phyloP scores from a whole-genome alignment of 2,329 filamentous ascomycete genomes.

The Fusarium solani-melongenae region DNA sequence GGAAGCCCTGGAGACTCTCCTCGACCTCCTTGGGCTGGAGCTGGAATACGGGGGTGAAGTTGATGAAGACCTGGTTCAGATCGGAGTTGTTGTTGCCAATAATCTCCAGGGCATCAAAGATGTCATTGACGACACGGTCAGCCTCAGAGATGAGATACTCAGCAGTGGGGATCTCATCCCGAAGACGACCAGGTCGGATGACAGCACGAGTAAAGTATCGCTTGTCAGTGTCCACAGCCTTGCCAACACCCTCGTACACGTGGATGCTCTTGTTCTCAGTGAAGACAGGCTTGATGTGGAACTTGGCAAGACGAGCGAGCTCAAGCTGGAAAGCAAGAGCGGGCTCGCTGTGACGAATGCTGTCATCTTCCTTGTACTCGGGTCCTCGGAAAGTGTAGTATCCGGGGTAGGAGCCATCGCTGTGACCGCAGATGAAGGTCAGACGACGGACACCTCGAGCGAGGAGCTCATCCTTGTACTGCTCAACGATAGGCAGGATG shows the following conservation, averaged over 20 bases:
- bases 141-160: constrained; percentile 99
- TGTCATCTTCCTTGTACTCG: constrained; percentile 87
- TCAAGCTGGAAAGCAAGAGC: constrained; percentile 99
- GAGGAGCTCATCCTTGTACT: constrained; percentile 86
- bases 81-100: constrained; percentile 99
- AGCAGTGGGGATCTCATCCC: constrained; percentile 97
- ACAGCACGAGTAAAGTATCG: constrained; percentile 98
- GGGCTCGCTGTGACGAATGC: constrained; percentile 96
- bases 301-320: constrained; percentile 91
- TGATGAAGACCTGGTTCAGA: constrained; percentile 99
- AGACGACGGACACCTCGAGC: constrained; percentile 86
- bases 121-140: constrained; percentile 96
- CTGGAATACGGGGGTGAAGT: constrained; percentile 97
- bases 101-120: constrained; percentile 96
- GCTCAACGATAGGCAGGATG: constrained; percentile 79
- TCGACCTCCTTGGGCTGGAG: constrained; percentile 90
- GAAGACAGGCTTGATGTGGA: constrained; percentile 98
- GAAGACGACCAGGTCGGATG: constrained; percentile 90
- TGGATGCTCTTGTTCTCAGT: constrained; percentile 99
- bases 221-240: constrained; percentile 95
- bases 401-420: constrained; percentile 92
- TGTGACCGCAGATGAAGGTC: constrained; percentile 96
- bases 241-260: constrained; percentile 96
- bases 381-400: constrained; percentile 99
- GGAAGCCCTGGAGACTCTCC: constrained; percentile 91